Evolutionary conservation across 2,329 filamentous ascomycete genomes (phyloP).

Genomic region (Fonsecaea monophora): DNA sequence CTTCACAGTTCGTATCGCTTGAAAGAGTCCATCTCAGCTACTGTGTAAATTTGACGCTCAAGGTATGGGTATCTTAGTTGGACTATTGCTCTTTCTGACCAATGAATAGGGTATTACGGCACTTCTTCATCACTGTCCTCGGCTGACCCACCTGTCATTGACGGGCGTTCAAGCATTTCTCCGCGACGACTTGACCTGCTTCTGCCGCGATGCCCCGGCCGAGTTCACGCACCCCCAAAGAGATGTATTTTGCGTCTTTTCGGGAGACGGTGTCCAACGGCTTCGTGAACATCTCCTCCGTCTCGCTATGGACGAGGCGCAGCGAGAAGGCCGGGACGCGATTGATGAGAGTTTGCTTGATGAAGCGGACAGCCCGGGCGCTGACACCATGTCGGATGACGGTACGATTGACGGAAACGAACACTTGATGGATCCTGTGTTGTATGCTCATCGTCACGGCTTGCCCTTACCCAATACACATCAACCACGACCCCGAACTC

Average conservation of each 20-base stretch:
- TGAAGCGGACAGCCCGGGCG: slow-evolving; percentile 39
- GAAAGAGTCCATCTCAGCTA: slow-evolving; percentile 97
- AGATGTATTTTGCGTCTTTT: slow-evolving; percentile 97
- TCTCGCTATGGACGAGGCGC: slow-evolving; percentile 38
- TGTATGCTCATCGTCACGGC: slow-evolving; percentile 34
- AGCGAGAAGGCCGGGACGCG: slow-evolving; percentile 37
- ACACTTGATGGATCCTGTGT: slow-evolving; percentile 36
- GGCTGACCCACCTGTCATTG: slow-evolving; percentile 90
- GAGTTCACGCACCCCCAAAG: slow-evolving; percentile 97
- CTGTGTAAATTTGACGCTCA: slow-evolving; percentile 81
- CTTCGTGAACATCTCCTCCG: slow-evolving; percentile 79
- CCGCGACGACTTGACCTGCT: slow-evolving; percentile 79
- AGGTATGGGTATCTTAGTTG: slow-evolving; percentile 61
- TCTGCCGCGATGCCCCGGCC: slow-evolving; percentile 82
- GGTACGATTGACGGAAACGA: slow-evolving; percentile 41
- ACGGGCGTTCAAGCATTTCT: slow-evolving; percentile 93
- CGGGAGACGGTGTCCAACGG: slow-evolving; percentile 78
- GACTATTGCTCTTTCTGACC: slow-evolving; percentile 5
- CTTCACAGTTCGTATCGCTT: slow-evolving; percentile 56
- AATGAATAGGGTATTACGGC: slow-evolving; percentile 78
- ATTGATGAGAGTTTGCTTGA: slow-evolving; percentile 40
- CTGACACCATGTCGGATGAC: slow-evolving; percentile 41
- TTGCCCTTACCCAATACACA: slow-evolving; percentile 31
- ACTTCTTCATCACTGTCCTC: slow-evolving; percentile 87
- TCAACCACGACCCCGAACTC: slow-evolving; percentile 32